A percentile compares a stretch with the other conserved stretches of the same genome.
Evolutionary conservation across 2,329 filamentous ascomycete genomes (phyloP).

Genomic region (Diaporthe capsici): DNA sequence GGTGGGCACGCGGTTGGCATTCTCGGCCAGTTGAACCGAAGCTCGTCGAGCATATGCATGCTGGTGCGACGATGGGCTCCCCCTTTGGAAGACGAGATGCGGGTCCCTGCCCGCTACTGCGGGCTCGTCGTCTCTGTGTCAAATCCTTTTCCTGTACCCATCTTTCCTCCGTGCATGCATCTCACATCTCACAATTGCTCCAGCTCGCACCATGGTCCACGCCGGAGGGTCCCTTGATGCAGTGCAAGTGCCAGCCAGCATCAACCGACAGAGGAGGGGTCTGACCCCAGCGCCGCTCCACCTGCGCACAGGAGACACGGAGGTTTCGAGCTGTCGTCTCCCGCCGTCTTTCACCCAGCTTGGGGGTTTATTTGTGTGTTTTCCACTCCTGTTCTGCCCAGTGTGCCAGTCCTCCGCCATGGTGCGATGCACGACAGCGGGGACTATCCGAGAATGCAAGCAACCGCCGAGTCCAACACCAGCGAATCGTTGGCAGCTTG

Average conservation of each 20-base stretch:
- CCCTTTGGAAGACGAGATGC: constrained; percentile 21
- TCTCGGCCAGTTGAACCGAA: constrained; percentile 40
- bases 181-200: constrained; percentile 28
- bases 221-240: constrained; percentile 37
- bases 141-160: constrained; percentile 32
- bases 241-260: constrained; percentile 35
- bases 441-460: constrained; percentile 29
- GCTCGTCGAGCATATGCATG: constrained; percentile 22
- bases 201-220: constrained; percentile 26
- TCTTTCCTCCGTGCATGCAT: constrained; percentile 35
- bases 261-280: constrained; percentile 21
- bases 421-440: constrained; percentile 33
- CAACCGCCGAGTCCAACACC: not conserved
- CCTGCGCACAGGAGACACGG: constrained; percentile 20
- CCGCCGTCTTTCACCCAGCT: not conserved
- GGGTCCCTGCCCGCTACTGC: constrained; percentile 18
- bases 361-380: constrained; percentile 1
- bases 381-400: not conserved
- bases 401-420: not conserved
- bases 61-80: constrained; percentile 34
- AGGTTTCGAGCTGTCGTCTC: constrained; percentile 35
- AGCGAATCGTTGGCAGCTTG: constrained; percentile 14
- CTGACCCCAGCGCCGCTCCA: constrained; percentile 34
- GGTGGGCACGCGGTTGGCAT: constrained; percentile 33
- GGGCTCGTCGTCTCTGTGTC: constrained; percentile 14